Conservation (phyloP, 2,329 filamentous ascomycete genomes). For the Aureobasidium sp. region DNA sequence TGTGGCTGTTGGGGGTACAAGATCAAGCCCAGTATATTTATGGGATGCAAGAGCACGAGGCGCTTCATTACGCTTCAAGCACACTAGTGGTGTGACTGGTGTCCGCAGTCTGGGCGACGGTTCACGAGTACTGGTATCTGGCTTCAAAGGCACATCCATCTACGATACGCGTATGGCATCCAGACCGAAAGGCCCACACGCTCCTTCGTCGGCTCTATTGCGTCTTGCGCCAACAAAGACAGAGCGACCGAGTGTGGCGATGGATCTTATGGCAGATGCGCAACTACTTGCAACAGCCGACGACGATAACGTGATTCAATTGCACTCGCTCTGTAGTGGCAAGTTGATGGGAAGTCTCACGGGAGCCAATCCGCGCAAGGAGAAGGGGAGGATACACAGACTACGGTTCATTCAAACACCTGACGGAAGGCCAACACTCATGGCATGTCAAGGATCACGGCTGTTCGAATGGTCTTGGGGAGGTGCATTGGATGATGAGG, state of each 20-base stretch:
- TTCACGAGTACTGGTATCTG: slow-evolving; percentile 12
- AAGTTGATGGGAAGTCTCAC: neutral
- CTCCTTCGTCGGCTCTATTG: neutral
- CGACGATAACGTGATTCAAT: slow-evolving; percentile 4
- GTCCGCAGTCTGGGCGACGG: slow-evolving; percentile 15
- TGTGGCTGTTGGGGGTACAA: slow-evolving; percentile 15
- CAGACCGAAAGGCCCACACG: neutral
- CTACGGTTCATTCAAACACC: neutral
- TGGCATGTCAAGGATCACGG: slow-evolving; percentile 9
- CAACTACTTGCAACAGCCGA: slow-evolving; percentile 3
- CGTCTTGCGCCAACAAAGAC: neutral
- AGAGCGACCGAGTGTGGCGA: neutral
- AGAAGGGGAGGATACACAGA: neutral
- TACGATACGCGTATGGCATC: slow-evolving; percentile 17
- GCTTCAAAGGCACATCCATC: slow-evolving; percentile 3
- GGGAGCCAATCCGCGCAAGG: neutral
- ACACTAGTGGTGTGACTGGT: slow-evolving; percentile 6
- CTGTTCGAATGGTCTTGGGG: slow-evolving; percentile 16
- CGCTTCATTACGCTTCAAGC: slow-evolving; percentile 4
- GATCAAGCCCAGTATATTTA: neutral
- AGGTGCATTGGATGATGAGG: slow-evolving; percentile 11
- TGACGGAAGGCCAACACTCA: slow-evolving; percentile 1
- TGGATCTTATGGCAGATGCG: slow-evolving; percentile 8
- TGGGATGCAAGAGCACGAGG: slow-evolving; percentile 14
- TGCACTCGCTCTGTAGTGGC: slow-evolving; percentile 12